Evolutionary conservation across 306 rosid species (phyloP).

Genomic region (Vicia faba): DNA sequence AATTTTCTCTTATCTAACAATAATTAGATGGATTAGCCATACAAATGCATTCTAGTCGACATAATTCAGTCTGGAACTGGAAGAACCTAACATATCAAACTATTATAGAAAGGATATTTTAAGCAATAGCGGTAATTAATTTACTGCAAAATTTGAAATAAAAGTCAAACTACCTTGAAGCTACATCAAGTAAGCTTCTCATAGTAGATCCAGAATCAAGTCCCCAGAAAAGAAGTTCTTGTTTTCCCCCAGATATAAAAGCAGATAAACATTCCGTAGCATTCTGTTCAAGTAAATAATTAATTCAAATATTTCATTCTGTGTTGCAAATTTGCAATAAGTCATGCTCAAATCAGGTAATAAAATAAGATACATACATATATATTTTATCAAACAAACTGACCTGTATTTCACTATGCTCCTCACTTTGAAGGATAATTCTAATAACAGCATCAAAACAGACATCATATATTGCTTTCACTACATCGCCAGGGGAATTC

Average conservation of each 20-base stretch:
- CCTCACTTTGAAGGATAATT: conserved; percentile 78
- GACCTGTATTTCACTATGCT: conserved; percentile 97
- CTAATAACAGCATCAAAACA: conserved; percentile 67
- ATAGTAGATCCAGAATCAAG: conserved; percentile 68
- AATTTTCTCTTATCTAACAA: too few relatives aligned
- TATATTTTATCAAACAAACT: conserved; percentile 14
- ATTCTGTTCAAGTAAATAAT: conserved; percentile 59
- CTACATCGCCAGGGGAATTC: conserved; percentile 81
- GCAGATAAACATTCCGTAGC: conserved; percentile 92
- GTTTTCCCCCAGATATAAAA: conserved; percentile 74
- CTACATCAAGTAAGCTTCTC: conserved; percentile 81
- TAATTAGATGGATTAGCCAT: background rate
- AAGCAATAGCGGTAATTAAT: conserved; percentile 9
- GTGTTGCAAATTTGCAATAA: conserved; percentile 13
- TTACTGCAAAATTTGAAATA: conserved; percentile 18
- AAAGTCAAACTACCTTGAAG: conserved; percentile 65
- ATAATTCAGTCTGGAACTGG: conserved; percentile 1
- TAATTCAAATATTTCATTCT: conserved; percentile 36
- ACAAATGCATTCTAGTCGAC: conserved; percentile 19
- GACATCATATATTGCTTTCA: conserved; percentile 73
- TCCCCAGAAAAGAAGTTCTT: conserved; percentile 80
- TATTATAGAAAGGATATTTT: conserved; percentile 22
- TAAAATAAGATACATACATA: background rate
- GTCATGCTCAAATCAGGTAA: conserved; percentile 25
- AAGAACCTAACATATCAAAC: background rate